A percentile compares a stretch with the other conserved stretches of the same genome.
Conservation (phyloP, 805 yeast species). For the Ogataea wickerhamii region DNA sequence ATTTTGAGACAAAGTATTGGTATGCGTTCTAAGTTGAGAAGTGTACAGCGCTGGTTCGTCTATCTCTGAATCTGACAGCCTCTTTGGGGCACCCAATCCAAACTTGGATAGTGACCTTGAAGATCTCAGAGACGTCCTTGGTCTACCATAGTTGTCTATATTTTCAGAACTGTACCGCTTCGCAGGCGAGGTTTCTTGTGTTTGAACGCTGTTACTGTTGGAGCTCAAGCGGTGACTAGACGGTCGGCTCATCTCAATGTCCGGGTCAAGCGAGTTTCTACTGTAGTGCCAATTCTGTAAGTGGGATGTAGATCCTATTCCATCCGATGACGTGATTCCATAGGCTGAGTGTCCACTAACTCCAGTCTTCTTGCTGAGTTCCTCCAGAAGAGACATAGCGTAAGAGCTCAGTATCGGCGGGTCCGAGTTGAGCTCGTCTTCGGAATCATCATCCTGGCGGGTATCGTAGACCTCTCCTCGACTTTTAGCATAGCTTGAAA, state of each 20-base stretch:
- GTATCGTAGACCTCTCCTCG: background rate
- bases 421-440: slow-evolving; percentile 42
- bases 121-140: slow-evolving; percentile 10
- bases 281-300: background rate
- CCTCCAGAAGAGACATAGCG: slow-evolving; percentile 46
- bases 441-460: slow-evolving; percentile 22
- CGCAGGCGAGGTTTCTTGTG: slow-evolving; percentile 5
- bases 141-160: slow-evolving; percentile 10
- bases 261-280: background rate
- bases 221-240: slow-evolving; percentile 19
- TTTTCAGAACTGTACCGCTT: slow-evolving; percentile 7
- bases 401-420: slow-evolving; percentile 55
- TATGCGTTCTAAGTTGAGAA: slow-evolving; percentile 1
- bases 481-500: slow-evolving; percentile 1
- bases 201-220: slow-evolving; percentile 5
- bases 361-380: slow-evolving; percentile 20
- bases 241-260: slow-evolving; percentile 13
- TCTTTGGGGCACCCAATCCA: slow-evolving; percentile 48
- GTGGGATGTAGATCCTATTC: background rate
- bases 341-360: background rate
- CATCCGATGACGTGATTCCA: background rate
- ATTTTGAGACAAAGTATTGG: slow-evolving; percentile 1
- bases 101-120: slow-evolving; percentile 30
- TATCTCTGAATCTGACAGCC: slow-evolving; percentile 34
- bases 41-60: slow-evolving; percentile 13